Conservation (phyloP, 2,329 filamentous ascomycete genomes). For the Fusarium setosum region DNA sequence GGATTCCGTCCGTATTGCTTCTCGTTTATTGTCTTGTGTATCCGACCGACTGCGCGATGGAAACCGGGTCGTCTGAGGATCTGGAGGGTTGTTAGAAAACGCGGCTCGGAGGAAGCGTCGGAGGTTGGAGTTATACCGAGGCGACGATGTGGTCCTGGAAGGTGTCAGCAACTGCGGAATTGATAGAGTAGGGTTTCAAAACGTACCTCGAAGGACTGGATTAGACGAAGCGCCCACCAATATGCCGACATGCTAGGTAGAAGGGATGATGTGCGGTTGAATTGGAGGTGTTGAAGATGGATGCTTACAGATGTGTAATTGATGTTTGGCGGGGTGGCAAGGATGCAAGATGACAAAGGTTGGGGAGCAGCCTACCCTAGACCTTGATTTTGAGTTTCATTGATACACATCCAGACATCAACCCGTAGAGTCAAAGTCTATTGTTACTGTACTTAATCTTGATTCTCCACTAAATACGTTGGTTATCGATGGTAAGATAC, state of each 20-base stretch:
- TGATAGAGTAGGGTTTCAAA: accelerated
- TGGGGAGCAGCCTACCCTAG: conserved; percentile 15
- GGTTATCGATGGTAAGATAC: no score
- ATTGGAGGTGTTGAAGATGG: not conserved
- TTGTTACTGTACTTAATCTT: no score
- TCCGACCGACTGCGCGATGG: conserved; percentile 63
- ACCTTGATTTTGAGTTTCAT: not conserved
- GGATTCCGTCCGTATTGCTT: conserved; percentile 61
- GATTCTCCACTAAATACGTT: no score
- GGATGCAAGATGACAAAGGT: conserved; percentile 20
- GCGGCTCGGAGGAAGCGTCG: not conserved
- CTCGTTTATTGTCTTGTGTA: conserved; percentile 63
- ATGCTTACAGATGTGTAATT: conserved; percentile 14
- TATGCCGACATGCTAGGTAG: conserved; percentile 45
- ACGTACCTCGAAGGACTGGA: conserved; percentile 49
- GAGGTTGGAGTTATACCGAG: conserved; percentile 41
- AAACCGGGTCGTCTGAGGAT: conserved; percentile 64
- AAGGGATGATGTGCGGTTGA: not conserved
- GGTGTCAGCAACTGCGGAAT: conserved; percentile 20
- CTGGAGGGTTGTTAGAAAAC: conserved; percentile 43
- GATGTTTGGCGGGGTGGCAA: conserved; percentile 26
- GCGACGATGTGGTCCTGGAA: conserved; percentile 49
- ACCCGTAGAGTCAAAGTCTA: no score
- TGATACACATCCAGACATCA: not conserved
- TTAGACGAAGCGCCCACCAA: conserved; percentile 48